These are phyloP conservation scores for Penicillium ucsense DNA, from an alignment of 495 filamentous ascomycete genomes.

Conservation along the genomic window DNA sequence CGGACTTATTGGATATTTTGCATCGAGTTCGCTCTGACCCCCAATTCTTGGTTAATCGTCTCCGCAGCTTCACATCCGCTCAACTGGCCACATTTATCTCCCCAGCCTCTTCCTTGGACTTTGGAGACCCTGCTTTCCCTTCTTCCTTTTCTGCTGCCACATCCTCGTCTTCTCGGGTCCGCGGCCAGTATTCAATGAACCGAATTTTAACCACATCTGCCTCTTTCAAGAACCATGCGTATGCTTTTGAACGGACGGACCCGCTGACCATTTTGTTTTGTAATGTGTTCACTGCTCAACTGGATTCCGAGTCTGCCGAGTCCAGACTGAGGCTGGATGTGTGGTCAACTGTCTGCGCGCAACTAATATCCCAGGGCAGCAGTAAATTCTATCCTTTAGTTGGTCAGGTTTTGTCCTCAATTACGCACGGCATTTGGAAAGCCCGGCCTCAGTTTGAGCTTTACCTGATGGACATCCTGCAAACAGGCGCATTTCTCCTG, in stretches of 20 bases:
- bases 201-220: constrained; percentile 50
- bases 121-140: constrained; percentile 72
- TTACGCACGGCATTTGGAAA: constrained; percentile 79
- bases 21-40: constrained; percentile 74
- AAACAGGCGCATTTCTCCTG: constrained; percentile 83
- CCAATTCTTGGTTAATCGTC: constrained; percentile 73
- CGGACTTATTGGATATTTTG: constrained; percentile 69
- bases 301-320: constrained; percentile 69
- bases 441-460: constrained; percentile 81
- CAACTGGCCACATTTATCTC: constrained; percentile 68
- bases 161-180: constrained; percentile 53
- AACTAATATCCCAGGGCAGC: constrained; percentile 43
- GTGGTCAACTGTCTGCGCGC: constrained; percentile 83
- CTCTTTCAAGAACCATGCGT: constrained; percentile 33
- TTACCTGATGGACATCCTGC: constrained; percentile 85
- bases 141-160: constrained; percentile 5
- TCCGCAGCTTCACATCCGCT: constrained; percentile 58
- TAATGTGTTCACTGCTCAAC: constrained; percentile 63
- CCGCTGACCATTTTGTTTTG: constrained; percentile 77
- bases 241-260: constrained; percentile 79
- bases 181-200: constrained; percentile 43
- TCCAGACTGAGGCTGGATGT: constrained; percentile 69
- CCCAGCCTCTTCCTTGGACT: constrained; percentile 66
- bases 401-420: constrained; percentile 58
- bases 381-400: constrained; percentile 33